Evolutionary conservation across 805 yeast genomes (phyloP).

Genomic region (Wickerhamiella musiphila): DNA sequence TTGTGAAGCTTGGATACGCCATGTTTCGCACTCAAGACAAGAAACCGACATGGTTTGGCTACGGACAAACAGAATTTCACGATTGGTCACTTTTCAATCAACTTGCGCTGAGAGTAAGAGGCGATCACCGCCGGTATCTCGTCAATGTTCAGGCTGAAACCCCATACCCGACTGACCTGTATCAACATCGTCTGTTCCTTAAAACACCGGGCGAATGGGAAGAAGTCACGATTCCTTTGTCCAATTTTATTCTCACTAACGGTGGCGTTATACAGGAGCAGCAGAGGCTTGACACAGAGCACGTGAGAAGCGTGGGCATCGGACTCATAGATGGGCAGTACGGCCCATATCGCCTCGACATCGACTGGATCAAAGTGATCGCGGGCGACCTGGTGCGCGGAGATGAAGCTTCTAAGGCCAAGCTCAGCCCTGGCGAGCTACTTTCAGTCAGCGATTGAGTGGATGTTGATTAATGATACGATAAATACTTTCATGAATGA

Average conservation of each 20-base stretch:
- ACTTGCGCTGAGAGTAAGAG: slow-evolving; percentile 52
- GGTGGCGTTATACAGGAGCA: slow-evolving; percentile 56
- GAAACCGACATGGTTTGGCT: slow-evolving; percentile 27
- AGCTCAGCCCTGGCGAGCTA: slow-evolving; percentile 14
- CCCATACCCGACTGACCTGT: slow-evolving; percentile 59
- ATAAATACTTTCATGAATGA: too few species aligned
- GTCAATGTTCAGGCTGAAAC: slow-evolving; percentile 72
- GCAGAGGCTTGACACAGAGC: slow-evolving; percentile 39
- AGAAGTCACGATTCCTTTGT: slow-evolving; percentile 58
- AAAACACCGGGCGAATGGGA: slow-evolving; percentile 68
- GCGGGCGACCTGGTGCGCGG: slow-evolving; percentile 7
- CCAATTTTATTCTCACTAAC: slow-evolving; percentile 68
- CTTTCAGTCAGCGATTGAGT: slow-evolving; percentile 12
- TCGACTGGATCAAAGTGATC: slow-evolving; percentile 58
- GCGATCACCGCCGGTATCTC: slow-evolving; percentile 56
- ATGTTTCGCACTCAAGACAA: slow-evolving; percentile 70
- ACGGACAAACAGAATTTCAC: slow-evolving; percentile 34
- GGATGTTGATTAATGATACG: neutral
- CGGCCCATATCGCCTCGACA: slow-evolving; percentile 54
- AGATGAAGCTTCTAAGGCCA: neutral
- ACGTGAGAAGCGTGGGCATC: slow-evolving; percentile 56
- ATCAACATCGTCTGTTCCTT: slow-evolving; percentile 63
- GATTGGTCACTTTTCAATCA: slow-evolving; percentile 51
- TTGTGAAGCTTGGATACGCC: slow-evolving; percentile 51
- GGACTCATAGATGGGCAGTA: slow-evolving; percentile 63